Conservation (phyloP, 108 stramenopile genomes). For the Conticribra weissflogii region DNA sequence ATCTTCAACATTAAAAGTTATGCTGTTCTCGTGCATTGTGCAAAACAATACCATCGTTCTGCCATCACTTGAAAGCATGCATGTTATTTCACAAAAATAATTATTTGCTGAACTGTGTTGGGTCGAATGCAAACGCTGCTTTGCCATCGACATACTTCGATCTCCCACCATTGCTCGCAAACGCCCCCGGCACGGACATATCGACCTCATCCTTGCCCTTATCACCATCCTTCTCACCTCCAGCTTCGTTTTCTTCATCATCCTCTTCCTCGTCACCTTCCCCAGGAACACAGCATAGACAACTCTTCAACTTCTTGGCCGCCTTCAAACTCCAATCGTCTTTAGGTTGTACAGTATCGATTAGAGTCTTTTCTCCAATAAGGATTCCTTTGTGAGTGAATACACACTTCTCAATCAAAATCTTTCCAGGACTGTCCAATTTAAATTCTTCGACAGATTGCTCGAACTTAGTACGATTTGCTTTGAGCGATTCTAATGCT, state of each 20-base stretch:
- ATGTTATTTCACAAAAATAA: neutral
- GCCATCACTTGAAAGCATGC: neutral
- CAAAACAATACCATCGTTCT: no score
- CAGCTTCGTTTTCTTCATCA: conserved; percentile 40
- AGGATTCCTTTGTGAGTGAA: conserved; percentile 83
- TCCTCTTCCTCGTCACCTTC: conserved; percentile 64
- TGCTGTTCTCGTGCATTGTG: no score
- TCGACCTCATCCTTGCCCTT: conserved; percentile 16
- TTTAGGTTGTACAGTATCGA: conserved; percentile 79
- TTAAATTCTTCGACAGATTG: conserved; percentile 13
- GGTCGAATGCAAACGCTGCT: conserved; percentile 47
- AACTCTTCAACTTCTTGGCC: conserved; percentile 55
- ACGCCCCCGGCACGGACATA: conserved; percentile 1
- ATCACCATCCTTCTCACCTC: conserved; percentile 34
- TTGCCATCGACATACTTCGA: conserved; percentile 50
- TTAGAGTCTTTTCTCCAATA: conserved; percentile 80
- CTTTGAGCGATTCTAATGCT: conserved; percentile 53
- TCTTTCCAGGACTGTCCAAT: conserved; percentile 25
- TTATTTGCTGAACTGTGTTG: conserved; percentile 31
- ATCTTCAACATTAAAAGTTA: no score
- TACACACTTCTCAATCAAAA: conserved; percentile 69
- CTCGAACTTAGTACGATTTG: conserved; percentile 26
- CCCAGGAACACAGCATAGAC: conserved; percentile 47
- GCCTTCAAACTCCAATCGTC: conserved; percentile 82
- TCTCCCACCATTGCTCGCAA: conserved; percentile 4